These are phyloP conservation scores for Linum tenue DNA, from an alignment of 345 rosid species.

Conservation along the genomic window DNA sequence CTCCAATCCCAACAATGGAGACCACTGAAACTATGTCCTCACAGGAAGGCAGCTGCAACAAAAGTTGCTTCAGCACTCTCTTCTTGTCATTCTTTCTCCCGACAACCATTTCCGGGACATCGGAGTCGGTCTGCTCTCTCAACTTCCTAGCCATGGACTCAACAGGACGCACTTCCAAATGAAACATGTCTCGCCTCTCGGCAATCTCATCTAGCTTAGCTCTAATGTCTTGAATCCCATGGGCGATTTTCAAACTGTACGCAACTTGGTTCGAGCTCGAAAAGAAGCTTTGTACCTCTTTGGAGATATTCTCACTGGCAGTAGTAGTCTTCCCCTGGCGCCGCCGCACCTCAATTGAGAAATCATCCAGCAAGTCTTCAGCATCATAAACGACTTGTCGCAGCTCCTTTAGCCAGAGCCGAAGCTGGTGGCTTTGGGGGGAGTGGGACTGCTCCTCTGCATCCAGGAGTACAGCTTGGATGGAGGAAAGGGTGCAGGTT, in stretches of 20 bases:
- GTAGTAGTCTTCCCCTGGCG: not conserved
- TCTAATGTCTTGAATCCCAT: not conserved
- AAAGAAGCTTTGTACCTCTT: not conserved
- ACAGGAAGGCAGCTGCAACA: not conserved
- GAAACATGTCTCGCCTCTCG: not conserved
- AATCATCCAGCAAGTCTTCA: conserved; percentile 8
- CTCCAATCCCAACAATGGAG: conserved; percentile 20
- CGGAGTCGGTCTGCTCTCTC: not conserved
- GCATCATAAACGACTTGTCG: not conserved
- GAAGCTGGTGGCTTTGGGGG: not conserved
- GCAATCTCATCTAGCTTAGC: not conserved
- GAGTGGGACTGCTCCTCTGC: conserved; percentile 1
- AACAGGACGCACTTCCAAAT: not conserved
- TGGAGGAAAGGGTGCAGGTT: not conserved
- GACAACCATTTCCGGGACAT: not conserved
- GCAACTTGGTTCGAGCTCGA: not conserved
- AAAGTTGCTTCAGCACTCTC: not conserved
- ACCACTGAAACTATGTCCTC: not conserved
- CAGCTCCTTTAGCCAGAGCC: conserved; percentile 2
- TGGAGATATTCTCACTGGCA: not conserved
- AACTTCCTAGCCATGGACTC: not conserved
- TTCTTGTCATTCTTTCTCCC: not conserved
- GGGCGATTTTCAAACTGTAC: not conserved
- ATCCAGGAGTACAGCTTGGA: conserved; percentile 7
- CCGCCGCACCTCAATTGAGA: not conserved